Evolutionary conservation across 495 filamentous ascomycete species (phyloP).

Genomic region (Trypethelium eluteriae): DNA sequence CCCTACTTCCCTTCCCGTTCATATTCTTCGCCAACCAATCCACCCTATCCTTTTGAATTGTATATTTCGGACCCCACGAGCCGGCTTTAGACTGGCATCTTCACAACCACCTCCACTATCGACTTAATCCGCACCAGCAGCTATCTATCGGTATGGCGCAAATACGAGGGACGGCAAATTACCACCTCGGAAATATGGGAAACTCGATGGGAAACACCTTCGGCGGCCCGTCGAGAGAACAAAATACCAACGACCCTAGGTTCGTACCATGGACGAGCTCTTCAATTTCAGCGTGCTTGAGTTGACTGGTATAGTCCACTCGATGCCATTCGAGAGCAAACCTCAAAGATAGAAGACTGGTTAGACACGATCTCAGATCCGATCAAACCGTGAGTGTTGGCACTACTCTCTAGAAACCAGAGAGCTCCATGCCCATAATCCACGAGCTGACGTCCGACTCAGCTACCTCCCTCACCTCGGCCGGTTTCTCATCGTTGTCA

Average conservation of each 20-base stretch:
- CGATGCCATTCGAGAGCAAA: constrained; percentile 86
- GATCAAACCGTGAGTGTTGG: constrained; percentile 78
- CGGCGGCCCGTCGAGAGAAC: constrained; percentile 49
- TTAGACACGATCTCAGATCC: constrained; percentile 84
- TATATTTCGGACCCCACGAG: background rate
- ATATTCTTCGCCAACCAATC: background rate
- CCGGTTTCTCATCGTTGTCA: constrained; percentile 95
- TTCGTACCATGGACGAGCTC: background rate
- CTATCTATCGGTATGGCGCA: constrained; percentile 63
- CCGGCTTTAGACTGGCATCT: background rate
- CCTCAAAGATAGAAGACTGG: constrained; percentile 95
- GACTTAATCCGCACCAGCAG: background rate
- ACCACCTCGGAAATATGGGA: constrained; percentile 71
- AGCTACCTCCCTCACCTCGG: constrained; percentile 94
- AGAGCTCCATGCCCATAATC: background rate
- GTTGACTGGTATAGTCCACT: constrained; percentile 49
- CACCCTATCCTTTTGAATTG: background rate
- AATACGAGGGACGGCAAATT: constrained; percentile 91
- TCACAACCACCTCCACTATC: background rate
- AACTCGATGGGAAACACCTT: constrained; percentile 41
- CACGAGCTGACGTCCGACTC: background rate
- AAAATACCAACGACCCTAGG: constrained; percentile 60
- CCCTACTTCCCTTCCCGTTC: constrained; percentile 1
- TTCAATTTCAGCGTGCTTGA: background rate
- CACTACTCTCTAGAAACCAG: too few species aligned